Conservation (phyloP, 2,329 filamentous ascomycete species). For the Aspergillus sp. region DNA sequence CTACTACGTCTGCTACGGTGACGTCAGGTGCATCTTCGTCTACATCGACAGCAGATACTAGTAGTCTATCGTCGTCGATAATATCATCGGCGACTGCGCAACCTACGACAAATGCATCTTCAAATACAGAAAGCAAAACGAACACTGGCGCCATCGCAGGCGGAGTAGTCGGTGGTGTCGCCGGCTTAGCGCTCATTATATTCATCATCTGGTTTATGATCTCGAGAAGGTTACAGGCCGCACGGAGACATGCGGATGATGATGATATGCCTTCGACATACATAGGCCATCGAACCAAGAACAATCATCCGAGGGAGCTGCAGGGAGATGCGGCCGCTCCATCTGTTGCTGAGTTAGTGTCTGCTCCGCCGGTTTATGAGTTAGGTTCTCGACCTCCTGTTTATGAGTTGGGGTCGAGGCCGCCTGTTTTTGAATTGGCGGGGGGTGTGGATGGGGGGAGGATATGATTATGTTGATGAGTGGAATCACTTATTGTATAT, state of each 20-base stretch:
- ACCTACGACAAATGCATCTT: background rate
- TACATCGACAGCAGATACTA: background rate
- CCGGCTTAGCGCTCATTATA: conserved; percentile 14
- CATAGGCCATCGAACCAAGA: background rate
- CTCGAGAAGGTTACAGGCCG: conserved; percentile 1
- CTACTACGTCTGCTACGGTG: background rate
- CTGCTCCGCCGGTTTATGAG: background rate
- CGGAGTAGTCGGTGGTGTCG: conserved; percentile 22
- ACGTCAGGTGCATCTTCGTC: background rate
- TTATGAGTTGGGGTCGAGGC: background rate
- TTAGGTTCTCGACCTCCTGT: background rate
- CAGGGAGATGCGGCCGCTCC: background rate
- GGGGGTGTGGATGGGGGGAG: background rate
- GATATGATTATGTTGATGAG: background rate
- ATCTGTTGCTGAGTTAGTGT: background rate
- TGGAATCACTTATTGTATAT: too few species aligned
- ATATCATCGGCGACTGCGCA: background rate
- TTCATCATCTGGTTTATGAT: conserved; percentile 21
- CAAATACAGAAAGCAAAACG: background rate
- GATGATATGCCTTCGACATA: background rate
- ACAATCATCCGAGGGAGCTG: background rate
- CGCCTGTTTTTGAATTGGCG: background rate
- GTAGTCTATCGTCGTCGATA: background rate
- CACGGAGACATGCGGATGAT: background rate
- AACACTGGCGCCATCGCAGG: conserved; percentile 16